Evolutionary conservation across 2,329 filamentous ascomycete genomes (phyloP).

Genomic region (Pestalotiopsis sp.): DNA sequence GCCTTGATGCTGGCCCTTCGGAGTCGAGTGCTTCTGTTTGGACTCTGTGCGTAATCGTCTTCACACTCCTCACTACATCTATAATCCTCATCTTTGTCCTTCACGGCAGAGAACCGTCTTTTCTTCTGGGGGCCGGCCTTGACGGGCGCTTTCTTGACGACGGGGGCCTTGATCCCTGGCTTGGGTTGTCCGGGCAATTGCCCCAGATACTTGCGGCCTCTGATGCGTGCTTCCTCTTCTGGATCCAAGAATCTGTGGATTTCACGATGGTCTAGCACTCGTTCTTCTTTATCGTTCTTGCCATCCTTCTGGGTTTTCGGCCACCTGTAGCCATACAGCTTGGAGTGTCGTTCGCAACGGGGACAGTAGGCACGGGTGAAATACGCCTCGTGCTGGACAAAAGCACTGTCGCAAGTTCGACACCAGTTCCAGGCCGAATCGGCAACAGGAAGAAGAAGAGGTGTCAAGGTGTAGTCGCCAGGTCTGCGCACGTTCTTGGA

Average conservation of each 20-base stretch:
- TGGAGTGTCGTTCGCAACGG: conserved; percentile 91
- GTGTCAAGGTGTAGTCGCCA: conserved; percentile 82
- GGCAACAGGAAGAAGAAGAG: conserved; percentile 71
- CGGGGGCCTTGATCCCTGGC: conserved; percentile 2
- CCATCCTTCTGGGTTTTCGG: conserved; percentile 88
- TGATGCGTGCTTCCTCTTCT: conserved; percentile 62
- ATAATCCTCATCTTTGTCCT: neutral
- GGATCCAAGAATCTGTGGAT: conserved; percentile 81
- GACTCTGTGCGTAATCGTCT: neutral
- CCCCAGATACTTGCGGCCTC: conserved; percentile 37
- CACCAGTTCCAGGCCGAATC: conserved; percentile 86
- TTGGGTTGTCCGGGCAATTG: conserved; percentile 5
- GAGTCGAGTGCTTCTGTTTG: neutral
- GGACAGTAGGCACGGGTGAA: conserved; percentile 84
- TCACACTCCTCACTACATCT: neutral
- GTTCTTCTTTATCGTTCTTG: conserved; percentile 68
- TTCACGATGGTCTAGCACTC: conserved; percentile 80
- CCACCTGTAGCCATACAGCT: conserved; percentile 93
- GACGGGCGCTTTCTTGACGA: conserved; percentile 13
- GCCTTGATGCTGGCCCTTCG: neutral
- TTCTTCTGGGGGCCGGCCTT: neutral
- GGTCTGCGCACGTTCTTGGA: conserved; percentile 49
- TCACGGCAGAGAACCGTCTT: neutral
- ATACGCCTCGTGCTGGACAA: conserved; percentile 88
- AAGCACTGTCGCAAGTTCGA: conserved; percentile 76